Conservation (phyloP, 2,329 filamentous ascomycete species). For the Sodiomyces alkalinus region DNA sequence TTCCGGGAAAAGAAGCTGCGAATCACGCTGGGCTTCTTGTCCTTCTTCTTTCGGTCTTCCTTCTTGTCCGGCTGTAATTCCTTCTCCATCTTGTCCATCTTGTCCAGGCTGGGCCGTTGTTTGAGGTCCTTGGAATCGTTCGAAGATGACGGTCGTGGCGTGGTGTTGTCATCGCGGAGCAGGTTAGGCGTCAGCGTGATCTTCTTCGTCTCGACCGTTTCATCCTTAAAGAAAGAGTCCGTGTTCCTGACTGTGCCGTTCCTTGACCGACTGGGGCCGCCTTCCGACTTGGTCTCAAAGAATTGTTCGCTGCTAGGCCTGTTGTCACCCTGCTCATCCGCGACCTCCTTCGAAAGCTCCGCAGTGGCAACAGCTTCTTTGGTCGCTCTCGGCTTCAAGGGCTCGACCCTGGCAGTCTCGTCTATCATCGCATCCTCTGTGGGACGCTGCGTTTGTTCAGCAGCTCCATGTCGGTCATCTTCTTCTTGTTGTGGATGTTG, state of each 20-base stretch:
- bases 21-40: slow-evolving; percentile 42
- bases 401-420: slow-evolving; percentile 39
- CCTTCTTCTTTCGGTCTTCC: slow-evolving; percentile 63
- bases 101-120: slow-evolving; percentile 56
- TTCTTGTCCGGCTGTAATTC: slow-evolving; percentile 46
- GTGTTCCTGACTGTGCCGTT: slow-evolving; percentile 83
- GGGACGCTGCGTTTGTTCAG: slow-evolving; percentile 13
- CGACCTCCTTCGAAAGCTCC: slow-evolving; percentile 15
- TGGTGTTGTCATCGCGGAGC: slow-evolving; percentile 60
- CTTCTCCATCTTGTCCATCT: slow-evolving; percentile 46
- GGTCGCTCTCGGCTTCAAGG: slow-evolving; percentile 31
- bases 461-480: slow-evolving; percentile 14
- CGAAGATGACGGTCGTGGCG: slow-evolving; percentile 29
- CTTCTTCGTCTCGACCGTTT: slow-evolving; percentile 88
- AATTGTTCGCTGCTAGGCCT: slow-evolving; percentile 51
- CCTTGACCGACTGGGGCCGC: slow-evolving; percentile 46
- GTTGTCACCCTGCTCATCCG: slow-evolving; percentile 18
- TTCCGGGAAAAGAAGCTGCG: slow-evolving; percentile 49
- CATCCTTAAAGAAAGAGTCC: slow-evolving; percentile 95
- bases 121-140: slow-evolving; percentile 40
- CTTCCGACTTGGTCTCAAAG: slow-evolving; percentile 37
- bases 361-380: slow-evolving; percentile 22
- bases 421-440: slow-evolving; percentile 24
- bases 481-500: slow-evolving; percentile 16
- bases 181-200: slow-evolving; percentile 92